phyloP scores from a whole-genome alignment of 148 eudicot species.

The Rhododendron henanense region DNA sequence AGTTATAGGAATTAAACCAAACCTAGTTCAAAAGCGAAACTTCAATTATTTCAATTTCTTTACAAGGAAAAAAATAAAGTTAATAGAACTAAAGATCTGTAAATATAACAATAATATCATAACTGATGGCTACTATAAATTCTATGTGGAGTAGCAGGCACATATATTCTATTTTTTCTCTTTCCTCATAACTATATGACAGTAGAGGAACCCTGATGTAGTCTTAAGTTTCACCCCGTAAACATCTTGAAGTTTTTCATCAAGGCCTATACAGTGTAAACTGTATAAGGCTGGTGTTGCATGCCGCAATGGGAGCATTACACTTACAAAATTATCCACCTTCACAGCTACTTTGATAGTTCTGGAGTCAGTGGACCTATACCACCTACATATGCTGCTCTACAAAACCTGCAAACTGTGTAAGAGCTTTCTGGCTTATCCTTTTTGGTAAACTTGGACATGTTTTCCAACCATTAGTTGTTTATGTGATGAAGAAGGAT shows the following conservation, averaged over 20 bases:
- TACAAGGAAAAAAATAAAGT: neutral
- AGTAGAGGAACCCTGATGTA: neutral
- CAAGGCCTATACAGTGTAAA: neutral
- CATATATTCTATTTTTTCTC: neutral
- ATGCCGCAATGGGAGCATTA: neutral
- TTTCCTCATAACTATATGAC: neutral
- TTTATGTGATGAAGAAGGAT: neutral
- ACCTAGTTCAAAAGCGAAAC: neutral
- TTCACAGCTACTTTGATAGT: slow-evolving; percentile 59
- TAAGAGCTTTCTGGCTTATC: slow-evolving; percentile 30
- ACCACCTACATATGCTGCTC: slow-evolving; percentile 19
- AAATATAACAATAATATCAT: neutral
- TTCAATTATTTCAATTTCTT: neutral
- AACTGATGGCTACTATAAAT: neutral
- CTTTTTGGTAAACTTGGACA: neutral
- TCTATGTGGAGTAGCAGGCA: neutral
- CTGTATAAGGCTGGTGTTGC: neutral
- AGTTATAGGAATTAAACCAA: neutral
- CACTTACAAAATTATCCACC: neutral
- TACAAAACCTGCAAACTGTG: slow-evolving; percentile 45
- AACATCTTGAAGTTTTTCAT: neutral
- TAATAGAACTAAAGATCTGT: neutral
- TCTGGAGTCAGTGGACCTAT: slow-evolving; percentile 70
- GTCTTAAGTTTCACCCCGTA: neutral
- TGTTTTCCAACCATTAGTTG: neutral